Conservation (phyloP, 1,139 yeast species). For the Blastobotrys proliferans region DNA sequence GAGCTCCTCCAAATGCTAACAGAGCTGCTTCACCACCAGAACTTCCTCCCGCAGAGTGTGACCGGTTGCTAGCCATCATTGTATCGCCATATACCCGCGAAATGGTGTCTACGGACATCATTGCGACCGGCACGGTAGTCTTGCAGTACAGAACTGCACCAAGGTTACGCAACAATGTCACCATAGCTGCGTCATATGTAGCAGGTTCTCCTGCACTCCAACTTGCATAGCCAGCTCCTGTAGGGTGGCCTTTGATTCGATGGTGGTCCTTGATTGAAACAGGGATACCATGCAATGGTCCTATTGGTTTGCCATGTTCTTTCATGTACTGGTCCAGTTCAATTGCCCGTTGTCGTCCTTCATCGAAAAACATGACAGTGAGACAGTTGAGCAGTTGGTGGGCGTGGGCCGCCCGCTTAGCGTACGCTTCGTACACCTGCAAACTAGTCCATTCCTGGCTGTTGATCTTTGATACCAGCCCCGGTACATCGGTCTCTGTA, state of each 20-base stretch:
- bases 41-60: slow-evolving; percentile 51
- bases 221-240: slow-evolving; percentile 30
- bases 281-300: slow-evolving; percentile 53
- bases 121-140: slow-evolving; percentile 55
- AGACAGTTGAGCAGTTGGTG: slow-evolving; percentile 58
- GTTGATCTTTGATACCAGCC: slow-evolving; percentile 1
- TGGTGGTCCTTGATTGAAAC: slow-evolving; percentile 59
- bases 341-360: slow-evolving; percentile 48
- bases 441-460: slow-evolving; percentile 5
- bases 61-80: slow-evolving; percentile 41
- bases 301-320: slow-evolving; percentile 39
- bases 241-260: slow-evolving; percentile 43
- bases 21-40: slow-evolving; percentile 62
- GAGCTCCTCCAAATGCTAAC: slow-evolving; percentile 45
- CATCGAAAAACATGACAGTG: slow-evolving; percentile 53
- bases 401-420: slow-evolving; percentile 47
- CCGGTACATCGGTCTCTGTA: slow-evolving; percentile 11
- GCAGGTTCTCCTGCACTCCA: slow-evolving; percentile 5
- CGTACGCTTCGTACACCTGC: slow-evolving; percentile 20
- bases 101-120: slow-evolving; percentile 48
- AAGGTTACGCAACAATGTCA: slow-evolving; percentile 37
- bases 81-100: slow-evolving; percentile 45
- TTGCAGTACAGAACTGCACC: slow-evolving; percentile 54
- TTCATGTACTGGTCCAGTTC: slow-evolving; percentile 38
- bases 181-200: slow-evolving; percentile 47